Evolutionary conservation across 78 protist genomes (phyloP).

Genomic region (Speleostelium caveatum): DNA sequence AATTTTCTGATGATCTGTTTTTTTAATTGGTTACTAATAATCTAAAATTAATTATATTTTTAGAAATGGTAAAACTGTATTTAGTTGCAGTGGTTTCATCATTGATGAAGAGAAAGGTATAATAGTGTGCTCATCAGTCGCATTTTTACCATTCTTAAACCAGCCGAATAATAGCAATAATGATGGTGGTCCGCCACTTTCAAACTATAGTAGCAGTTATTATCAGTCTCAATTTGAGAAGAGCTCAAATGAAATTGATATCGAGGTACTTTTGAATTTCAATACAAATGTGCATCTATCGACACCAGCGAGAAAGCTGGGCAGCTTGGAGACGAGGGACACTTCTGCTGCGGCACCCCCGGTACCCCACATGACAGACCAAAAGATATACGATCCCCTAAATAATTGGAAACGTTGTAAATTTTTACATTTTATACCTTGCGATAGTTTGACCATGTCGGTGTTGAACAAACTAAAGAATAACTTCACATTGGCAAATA

Average conservation of each 20-base stretch:
- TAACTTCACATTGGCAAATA: constrained; percentile 24
- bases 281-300: neutral
- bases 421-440: constrained; percentile 1
- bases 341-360: too few relatives aligned
- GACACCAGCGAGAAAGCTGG: too few relatives aligned
- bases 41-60: neutral
- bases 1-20: too few relatives aligned
- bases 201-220: too few relatives aligned
- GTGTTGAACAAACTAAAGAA: constrained; percentile 13
- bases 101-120: constrained; percentile 51
- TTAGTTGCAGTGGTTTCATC: constrained; percentile 74
- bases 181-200: too few relatives aligned
- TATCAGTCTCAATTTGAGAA: constrained; percentile 29
- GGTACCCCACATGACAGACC: neutral
- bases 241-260: neutral
- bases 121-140: constrained; percentile 46
- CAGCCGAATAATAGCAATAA: neutral
- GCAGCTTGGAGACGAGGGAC: neutral
- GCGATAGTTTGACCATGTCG: neutral
- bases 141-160: constrained; percentile 66
- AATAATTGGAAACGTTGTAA: constrained; percentile 44
- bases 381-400: constrained; percentile 58
- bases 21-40: too few relatives aligned
- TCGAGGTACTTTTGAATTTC: constrained; percentile 9
- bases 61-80: constrained; percentile 57